These are phyloP conservation scores for Angophora floribunda DNA, from an alignment of 345 rosid genomes.

Conservation along the genomic window DNA sequence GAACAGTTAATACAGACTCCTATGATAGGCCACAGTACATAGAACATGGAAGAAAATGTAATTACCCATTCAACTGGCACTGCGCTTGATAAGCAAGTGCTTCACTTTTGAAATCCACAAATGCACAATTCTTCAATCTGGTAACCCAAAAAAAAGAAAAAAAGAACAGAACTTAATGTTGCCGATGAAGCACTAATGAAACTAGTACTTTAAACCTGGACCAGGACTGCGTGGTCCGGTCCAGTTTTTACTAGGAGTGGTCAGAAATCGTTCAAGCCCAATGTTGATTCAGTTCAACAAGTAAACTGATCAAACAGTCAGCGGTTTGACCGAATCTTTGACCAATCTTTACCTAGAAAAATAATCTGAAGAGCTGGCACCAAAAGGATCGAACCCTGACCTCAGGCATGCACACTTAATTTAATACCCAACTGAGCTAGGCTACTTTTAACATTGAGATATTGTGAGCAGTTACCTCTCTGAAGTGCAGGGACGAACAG, in stretches of 20 bases:
- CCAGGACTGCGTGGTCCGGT: background rate
- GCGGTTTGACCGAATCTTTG: background rate
- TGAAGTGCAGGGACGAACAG: slow-evolving; percentile 70
- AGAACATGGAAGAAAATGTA: background rate
- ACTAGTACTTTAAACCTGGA: background rate
- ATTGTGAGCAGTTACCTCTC: slow-evolving; percentile 37
- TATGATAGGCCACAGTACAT: background rate
- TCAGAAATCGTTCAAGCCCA: background rate
- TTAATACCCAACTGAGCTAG: background rate
- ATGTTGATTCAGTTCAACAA: background rate
- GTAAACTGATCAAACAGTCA: background rate
- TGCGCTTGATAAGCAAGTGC: slow-evolving; percentile 74
- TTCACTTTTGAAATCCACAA: slow-evolving; percentile 80
- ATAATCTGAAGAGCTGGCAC: background rate
- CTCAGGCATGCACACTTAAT: background rate
- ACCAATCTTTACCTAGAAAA: background rate
- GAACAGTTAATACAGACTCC: background rate
- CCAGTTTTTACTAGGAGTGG: background rate
- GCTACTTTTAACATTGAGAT: background rate
- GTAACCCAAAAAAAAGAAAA: background rate
- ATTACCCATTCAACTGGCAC: slow-evolving; percentile 74
- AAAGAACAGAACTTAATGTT: background rate
- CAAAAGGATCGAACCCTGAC: background rate
- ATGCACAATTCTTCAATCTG: slow-evolving; percentile 79
- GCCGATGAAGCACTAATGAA: background rate